Base-by-base conservation (phyloP, 169 alveolate species). In the Eimeria tenella region DNA sequence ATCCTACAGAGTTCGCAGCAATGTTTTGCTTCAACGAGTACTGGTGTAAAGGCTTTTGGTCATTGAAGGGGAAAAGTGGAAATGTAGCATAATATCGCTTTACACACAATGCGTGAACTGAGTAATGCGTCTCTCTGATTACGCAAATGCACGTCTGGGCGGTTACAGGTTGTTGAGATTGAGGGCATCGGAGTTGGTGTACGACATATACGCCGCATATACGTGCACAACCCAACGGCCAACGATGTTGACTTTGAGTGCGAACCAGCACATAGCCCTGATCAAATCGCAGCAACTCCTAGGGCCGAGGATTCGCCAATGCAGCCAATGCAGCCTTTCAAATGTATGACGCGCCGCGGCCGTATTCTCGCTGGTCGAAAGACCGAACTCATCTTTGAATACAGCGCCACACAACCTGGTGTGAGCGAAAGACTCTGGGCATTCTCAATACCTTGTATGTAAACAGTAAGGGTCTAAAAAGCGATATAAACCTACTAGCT, bases 201-300 rank as follows among this genome's bases (percentile, higher is more conserved):
- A 23, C 97, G 97, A 71, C 98, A 98, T 94, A 97, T 98, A 17
- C 97, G 96, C 84, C 96, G 99, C 82, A 98, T 98, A 96, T 97
- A 97, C 96, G 99, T 98, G 31, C 97, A 98, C 71, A 98, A 98
- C 96, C 99, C 99, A 49, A 98, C 99, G 4, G 96, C 97, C 65
- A 96, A 96, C 93, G 98, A 98, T 74, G 97, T 98, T 88, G 99
- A 98, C 86, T 98, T 98, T 95, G 98, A 97, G 95, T 98, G 99
- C 99, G 97, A 97, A 71, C 92, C 86, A 8, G 94, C 62, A 17
- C 31, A 62, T 8, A 63, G 63, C 25, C 95, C 95, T 65, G 96
- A 23, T 5, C 90, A 70, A 21, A 21, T 21, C n/a, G 65, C 94
- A 52, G 11, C 88, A 8, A 2, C 88, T 4, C 7, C 74, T 50